These are phyloP conservation scores for Jatropha podagrica DNA, from an alignment of 441 rosid genomes.

Conservation along the genomic window DNA sequence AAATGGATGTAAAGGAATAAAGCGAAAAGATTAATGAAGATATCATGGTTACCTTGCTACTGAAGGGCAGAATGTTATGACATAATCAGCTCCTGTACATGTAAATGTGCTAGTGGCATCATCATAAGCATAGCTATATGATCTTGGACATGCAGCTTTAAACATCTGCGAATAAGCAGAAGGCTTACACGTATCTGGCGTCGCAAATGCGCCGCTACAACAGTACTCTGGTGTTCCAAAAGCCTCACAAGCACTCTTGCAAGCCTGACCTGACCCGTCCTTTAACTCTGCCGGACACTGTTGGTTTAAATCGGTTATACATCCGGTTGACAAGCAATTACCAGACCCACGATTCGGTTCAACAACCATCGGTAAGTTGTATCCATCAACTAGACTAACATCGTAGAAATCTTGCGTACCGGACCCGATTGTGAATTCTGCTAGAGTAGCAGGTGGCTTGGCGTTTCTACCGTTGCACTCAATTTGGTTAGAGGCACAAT, in stretches of 20 bases:
- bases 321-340: conserved; percentile 66
- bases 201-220: conserved; percentile 68
- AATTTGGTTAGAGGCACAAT: conserved; percentile 63
- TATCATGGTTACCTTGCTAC: conserved; percentile 39
- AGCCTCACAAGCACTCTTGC: conserved; percentile 92
- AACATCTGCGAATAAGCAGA: conserved; percentile 64
- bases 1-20: not conserved
- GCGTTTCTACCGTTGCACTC: conserved; percentile 83
- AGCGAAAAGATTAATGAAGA: not conserved
- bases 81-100: conserved; percentile 70
- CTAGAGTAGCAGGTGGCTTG: conserved; percentile 77
- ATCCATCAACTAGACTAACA: conserved; percentile 92
- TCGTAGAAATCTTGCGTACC: conserved; percentile 74
- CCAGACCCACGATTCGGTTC: conserved; percentile 80
- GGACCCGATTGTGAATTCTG: conserved; percentile 84
- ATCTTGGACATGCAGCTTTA: conserved; percentile 70
- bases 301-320: conserved; percentile 63
- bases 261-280: conserved; percentile 59
- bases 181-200: conserved; percentile 77
- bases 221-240: conserved; percentile 73
- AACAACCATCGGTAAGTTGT: conserved; percentile 78
- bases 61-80: conserved; percentile 81
- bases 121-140: conserved; percentile 91
- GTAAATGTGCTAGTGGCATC: conserved; percentile 88
- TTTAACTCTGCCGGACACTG: conserved; percentile 71